Evolutionary conservation across 2,329 filamentous ascomycete genomes (phyloP), one percentile per base, ranked within the genome.

Genomic region (Orbilia brochopaga): DNA sequence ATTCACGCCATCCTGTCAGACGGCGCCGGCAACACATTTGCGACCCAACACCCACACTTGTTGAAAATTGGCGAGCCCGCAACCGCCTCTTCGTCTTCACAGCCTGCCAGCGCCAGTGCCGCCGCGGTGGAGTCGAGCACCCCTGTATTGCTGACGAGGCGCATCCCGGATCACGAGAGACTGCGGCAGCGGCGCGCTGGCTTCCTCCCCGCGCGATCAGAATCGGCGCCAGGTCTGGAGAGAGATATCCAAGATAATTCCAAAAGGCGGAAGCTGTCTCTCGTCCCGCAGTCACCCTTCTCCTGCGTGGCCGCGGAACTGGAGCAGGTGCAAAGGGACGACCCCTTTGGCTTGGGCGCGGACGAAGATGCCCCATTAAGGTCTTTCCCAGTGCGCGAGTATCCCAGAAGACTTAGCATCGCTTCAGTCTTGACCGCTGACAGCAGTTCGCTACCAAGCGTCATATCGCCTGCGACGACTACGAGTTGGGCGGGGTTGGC

Each of bases 1-100:
- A 70, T 70, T 40, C 66, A 64, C 35, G 63, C 66, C 48, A 56
- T 70, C 44, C 44, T 70, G 54, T 64, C 66, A 55, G 59, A 59
- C 66, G 63, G 61, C 66, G 63, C 58, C 40, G 58, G 54, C 66
- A 70, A 70, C 66, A 70, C 66, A 70, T 70, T 63, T 63, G n/a
- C 30, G 44, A 23, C 44, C 30, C 53, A 54, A 56, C 59, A 63
- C 53, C 37, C 50, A n/a, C 51, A 23, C 32, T 30, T 48, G 46
- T 62, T 61, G 23, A 60, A 70, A 56, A 59, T 70, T 64, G 66
- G 59, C 50, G 53, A 70, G 51, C 53, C 53, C 24, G 59, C 37
- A 53, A 24, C 40, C 35, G 8, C 46, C 15, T 51, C 23, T 8
- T 27, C 23, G 46, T 17, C 46, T 17, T 23, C 15, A 7, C 46